These are phyloP conservation scores for Alternaria consortialis DNA, from an alignment of 2,329 filamentous ascomycete genomes.

Conservation along the genomic window DNA sequence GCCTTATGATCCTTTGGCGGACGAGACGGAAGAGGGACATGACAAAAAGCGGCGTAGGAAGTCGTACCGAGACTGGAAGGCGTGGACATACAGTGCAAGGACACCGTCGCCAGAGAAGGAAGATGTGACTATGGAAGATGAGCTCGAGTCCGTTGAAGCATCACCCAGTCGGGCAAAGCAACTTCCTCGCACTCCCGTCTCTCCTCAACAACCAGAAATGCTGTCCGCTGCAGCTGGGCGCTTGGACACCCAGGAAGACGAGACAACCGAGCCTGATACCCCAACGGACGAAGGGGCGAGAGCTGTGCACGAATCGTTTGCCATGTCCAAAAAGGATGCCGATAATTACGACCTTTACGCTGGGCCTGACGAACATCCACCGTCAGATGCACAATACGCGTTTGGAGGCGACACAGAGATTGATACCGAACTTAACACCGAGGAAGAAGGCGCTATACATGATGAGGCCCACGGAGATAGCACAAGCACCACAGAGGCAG, in stretches of 20 bases:
- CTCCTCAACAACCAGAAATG: conserved; percentile 23
- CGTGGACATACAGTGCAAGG: conserved; percentile 78
- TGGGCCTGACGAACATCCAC: conserved; percentile 51
- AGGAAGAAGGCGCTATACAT: conserved; percentile 21
- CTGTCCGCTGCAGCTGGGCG: conserved; percentile 10
- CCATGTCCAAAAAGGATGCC: conserved; percentile 10
- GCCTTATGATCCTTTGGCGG: conserved; percentile 69
- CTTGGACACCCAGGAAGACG: neutral
- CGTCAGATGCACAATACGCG: conserved; percentile 66
- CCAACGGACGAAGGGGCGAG: neutral
- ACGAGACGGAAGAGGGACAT: conserved; percentile 66
- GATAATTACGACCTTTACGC: conserved; percentile 38
- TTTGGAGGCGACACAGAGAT: conserved; percentile 43
- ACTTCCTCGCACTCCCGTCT: conserved; percentile 40
- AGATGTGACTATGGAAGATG: conserved; percentile 31
- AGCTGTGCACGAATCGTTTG: neutral
- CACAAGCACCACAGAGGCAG: conserved; percentile 17
- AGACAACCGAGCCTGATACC: neutral
- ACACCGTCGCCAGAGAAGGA: conserved; percentile 74
- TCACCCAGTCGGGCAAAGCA: conserved; percentile 38
- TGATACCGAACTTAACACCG: conserved; percentile 35
- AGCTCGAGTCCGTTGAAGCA: conserved; percentile 19
- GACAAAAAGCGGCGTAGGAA: conserved; percentile 77
- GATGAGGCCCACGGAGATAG: conserved; percentile 15
- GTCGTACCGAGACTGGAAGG: conserved; percentile 69